A percentile compares a stretch with the other conserved stretches of the same genome.
Conservation (phyloP, 2,329 filamentous ascomycete genomes). For the Capronia epimyces region DNA sequence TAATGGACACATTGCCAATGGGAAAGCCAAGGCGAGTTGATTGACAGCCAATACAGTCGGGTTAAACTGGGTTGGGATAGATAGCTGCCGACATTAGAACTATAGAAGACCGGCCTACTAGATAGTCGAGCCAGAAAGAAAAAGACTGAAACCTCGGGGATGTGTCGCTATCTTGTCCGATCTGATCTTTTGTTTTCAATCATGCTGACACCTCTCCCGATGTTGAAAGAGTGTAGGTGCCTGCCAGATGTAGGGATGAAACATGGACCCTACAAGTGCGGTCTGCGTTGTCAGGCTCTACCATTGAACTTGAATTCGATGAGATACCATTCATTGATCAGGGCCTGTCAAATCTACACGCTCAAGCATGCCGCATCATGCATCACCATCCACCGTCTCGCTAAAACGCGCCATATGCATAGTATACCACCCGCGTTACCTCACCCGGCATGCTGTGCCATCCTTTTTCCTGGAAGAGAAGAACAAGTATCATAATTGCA, state of each 20-base stretch:
- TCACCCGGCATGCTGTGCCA: background rate
- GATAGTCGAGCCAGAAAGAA: background rate
- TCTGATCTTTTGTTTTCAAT: too few relatives aligned
- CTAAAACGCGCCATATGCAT: background rate
- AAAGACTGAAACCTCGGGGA: background rate
- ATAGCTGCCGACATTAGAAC: background rate
- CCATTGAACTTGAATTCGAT: too few relatives aligned
- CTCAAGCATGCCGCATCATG: too few relatives aligned
- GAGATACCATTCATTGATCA: too few relatives aligned
- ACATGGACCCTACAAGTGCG: too few relatives aligned
- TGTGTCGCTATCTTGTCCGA: background rate
- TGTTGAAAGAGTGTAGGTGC: too few relatives aligned
- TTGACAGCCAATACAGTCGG: background rate
- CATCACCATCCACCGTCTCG: background rate
- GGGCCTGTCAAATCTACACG: too few relatives aligned
- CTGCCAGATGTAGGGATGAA: too few relatives aligned
- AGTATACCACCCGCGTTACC: background rate
- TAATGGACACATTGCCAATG: conserved; percentile 24
- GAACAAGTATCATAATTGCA: conserved; percentile 28
- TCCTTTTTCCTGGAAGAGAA: background rate
- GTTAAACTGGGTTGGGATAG: background rate
- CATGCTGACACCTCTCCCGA: too few relatives aligned
- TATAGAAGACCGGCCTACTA: background rate
- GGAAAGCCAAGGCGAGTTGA: conserved; percentile 28
- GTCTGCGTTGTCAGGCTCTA: too few relatives aligned